Conservation (phyloP, 371 early-diverging fungal species). For the Blakeslea trispora region DNA sequence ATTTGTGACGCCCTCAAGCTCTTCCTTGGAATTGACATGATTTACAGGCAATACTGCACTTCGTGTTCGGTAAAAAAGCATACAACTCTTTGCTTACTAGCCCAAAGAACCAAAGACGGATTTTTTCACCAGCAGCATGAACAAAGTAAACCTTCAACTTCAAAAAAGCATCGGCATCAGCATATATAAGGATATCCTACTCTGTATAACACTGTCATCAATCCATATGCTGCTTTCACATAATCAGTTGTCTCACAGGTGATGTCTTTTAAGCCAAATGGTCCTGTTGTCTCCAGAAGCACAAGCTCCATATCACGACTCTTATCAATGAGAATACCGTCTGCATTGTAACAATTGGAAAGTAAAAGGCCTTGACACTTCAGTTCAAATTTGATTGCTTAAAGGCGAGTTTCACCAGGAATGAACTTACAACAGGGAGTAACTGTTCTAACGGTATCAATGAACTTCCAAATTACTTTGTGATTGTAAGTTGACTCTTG, state of each 20-base stretch:
- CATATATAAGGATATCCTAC: conserved; percentile 13
- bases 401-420: conserved; percentile 26
- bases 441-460: conserved; percentile 10
- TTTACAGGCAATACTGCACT: conserved; percentile 14
- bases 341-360: conserved; percentile 15
- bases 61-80: conserved; percentile 7
- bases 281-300: conserved; percentile 17
- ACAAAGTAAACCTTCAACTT: conserved; percentile 22
- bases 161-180: conserved; percentile 17
- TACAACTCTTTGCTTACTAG: conserved; percentile 19
- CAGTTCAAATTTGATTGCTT: conserved; percentile 19
- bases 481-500: conserved; percentile 12
- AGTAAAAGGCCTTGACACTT: conserved; percentile 12
- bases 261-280: conserved; percentile 19
- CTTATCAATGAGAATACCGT: conserved; percentile 21
- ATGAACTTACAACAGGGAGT: conserved; percentile 18
- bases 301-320: conserved; percentile 5
- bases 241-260: conserved; percentile 20
- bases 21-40: conserved; percentile 11
- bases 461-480: conserved; percentile 10
- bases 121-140: conserved; percentile 20
- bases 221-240: conserved; percentile 15
- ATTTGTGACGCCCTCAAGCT: conserved; percentile 15
- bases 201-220: conserved; percentile 11
- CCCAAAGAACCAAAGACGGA: conserved; percentile 23